Evolutionary conservation across 1,284 basidiomycete genomes (phyloP).

Genomic region (Sporisorium sorghi): DNA sequence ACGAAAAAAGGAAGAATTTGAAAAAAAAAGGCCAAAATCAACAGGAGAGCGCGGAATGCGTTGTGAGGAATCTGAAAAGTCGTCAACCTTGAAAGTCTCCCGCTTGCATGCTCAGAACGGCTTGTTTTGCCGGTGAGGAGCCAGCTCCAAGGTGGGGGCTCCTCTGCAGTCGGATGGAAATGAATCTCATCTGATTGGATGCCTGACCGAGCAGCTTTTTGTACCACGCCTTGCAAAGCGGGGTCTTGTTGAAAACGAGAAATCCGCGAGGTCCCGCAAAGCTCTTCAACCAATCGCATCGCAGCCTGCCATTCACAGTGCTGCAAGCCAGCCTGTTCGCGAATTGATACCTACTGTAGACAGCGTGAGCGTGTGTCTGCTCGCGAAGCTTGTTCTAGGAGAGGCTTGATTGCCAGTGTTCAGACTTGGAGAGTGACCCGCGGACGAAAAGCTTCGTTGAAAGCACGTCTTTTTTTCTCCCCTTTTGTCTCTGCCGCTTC

Average conservation of each 20-base stretch:
- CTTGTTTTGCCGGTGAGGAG: slow-evolving; percentile 2
- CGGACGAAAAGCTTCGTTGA: background rate
- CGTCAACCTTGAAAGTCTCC: slow-evolving; percentile 6
- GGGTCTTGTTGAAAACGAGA: slow-evolving; percentile 5
- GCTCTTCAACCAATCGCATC: slow-evolving; percentile 25
- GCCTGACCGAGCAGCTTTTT: background rate
- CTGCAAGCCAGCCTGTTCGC: too few relatives aligned
- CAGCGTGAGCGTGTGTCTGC: too few relatives aligned
- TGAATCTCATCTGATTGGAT: slow-evolving; percentile 50
- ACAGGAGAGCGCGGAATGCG: background rate
- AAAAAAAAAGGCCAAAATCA: too few relatives aligned
- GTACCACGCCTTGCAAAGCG: slow-evolving; percentile 6
- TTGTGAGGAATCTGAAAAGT: slow-evolving; percentile 23
- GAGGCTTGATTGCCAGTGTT: too few relatives aligned
- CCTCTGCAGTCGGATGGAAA: slow-evolving; percentile 28
- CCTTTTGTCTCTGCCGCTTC: background rate
- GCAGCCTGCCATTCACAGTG: too few relatives aligned
- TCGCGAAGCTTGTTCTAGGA: too few relatives aligned
- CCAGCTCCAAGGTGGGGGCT: too few relatives aligned
- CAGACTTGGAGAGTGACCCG: background rate
- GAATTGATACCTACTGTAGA: too few relatives aligned
- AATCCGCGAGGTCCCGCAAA: slow-evolving; percentile 24
- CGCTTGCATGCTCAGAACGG: background rate
- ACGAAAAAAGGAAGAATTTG: background rate
- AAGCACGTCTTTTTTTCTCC: background rate